Evolutionary conservation across 2,329 filamentous ascomycete species (phyloP).

Genomic region (Aspergillus spinulosporus): DNA sequence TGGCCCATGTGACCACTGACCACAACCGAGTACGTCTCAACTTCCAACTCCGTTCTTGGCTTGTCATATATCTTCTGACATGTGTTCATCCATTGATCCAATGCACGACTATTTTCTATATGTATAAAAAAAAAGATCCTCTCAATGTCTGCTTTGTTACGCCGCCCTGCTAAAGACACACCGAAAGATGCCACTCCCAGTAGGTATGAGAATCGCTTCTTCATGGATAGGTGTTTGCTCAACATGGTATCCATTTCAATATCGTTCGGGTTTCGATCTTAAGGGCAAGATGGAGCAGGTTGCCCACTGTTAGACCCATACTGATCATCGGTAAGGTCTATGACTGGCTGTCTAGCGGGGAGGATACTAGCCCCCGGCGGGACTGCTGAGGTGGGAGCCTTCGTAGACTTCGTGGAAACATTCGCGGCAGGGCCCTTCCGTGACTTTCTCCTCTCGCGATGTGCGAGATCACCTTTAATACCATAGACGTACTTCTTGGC

Average conservation of each 20-base stretch:
- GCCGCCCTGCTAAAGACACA: neutral
- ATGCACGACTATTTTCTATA: too few relatives aligned
- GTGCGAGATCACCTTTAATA: constrained; percentile 57
- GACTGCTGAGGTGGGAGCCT: neutral
- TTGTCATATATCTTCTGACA: too few relatives aligned
- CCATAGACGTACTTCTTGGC: constrained; percentile 60
- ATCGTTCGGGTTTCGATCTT: neutral
- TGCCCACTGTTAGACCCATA: neutral
- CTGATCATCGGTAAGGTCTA: constrained; percentile 11
- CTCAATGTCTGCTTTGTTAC: neutral
- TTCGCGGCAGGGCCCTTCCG: constrained; percentile 19
- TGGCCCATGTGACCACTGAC: constrained; percentile 1
- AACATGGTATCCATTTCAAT: constrained; percentile 1
- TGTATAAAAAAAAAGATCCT: neutral
- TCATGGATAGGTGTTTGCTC: neutral
- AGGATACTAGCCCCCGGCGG: neutral
- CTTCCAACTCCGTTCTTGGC: too few relatives aligned
- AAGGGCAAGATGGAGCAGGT: neutral
- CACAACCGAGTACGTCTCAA: too few relatives aligned
- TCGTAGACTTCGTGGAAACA: neutral
- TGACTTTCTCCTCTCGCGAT: constrained; percentile 47
- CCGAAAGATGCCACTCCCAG: neutral
- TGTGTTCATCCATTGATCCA: too few relatives aligned
- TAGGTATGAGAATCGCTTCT: neutral
- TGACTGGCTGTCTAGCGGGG: neutral